Evolutionary conservation across 768 basidiomycete genomes (phyloP), one percentile per base, ranked within the genome.

Genomic region (Serendipita sp.): DNA sequence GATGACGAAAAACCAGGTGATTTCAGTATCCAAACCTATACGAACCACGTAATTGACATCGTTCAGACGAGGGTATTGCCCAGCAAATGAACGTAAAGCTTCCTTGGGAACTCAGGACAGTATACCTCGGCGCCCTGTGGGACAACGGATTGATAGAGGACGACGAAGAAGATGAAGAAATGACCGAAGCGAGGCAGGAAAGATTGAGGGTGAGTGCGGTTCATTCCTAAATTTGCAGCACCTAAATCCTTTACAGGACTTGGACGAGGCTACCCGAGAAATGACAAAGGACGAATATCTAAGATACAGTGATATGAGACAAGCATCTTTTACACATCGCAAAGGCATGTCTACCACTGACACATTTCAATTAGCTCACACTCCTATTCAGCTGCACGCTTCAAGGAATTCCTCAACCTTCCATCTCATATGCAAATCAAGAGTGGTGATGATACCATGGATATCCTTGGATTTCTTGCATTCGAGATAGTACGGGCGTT

Each of bases 261-360:
- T 92, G 2, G 94, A 98, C 74, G 91, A 93, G 67, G 87, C 91
- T 10, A 97, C 94, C 1, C 81, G 90, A 50, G 84, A 91, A 74
- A 98, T 97, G 94, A 94, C 92, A 5, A 81, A 89, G 69, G 94
- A 97, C 72, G 91, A 97, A 70, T 98, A 97, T 72, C 88, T 94
- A 66, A 92, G 93, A 71, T 96, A 96, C 71, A 93, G 93, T 2
- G 92, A 95, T 72, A 96, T 93, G 75, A 82, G 94, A 65, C 94
- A 96, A 73, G 94, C 94, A 0, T 91, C 91, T 15, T 98, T 97
- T 73, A 96, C 94, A 0, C 96, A 94, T 73, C 85, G 93, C 63
- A 98, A 97, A 85, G 87, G 93, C 90, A 50, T 36, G 76, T 73
- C n/a, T 63, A 36, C 60, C 36, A 8, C 34, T 16, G 16, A 16